Percentiles rank a stretch among this genome's conserved stretches.
phyloP scores from a whole-genome alignment of 768 basidiomycete genomes.

The Crassisporium funariophilum region DNA sequence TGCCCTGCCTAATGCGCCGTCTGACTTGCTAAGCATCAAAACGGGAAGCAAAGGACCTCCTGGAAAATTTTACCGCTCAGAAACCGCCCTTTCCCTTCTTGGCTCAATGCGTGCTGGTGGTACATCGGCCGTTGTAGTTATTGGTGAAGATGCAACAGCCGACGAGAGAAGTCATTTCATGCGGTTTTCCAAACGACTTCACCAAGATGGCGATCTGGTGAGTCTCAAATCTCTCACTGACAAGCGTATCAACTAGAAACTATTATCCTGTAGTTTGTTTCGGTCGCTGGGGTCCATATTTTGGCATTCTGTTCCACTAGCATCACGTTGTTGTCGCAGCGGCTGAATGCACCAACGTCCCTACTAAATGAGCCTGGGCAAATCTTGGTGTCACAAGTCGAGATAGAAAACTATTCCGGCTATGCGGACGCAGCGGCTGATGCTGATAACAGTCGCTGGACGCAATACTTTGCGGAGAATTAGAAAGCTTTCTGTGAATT shows the following conservation, averaged over 20 bases:
- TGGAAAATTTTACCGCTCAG: slow-evolving; percentile 60
- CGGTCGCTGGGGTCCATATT: slow-evolving; percentile 51
- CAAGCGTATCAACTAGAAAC: neutral
- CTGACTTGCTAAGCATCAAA: slow-evolving; percentile 37
- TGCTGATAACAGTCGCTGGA: slow-evolving; percentile 45
- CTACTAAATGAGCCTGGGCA: slow-evolving; percentile 46
- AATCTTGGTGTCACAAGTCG: slow-evolving; percentile 55
- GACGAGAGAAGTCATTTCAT: slow-evolving; percentile 50
- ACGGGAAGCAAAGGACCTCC: slow-evolving; percentile 46
- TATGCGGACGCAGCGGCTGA: slow-evolving; percentile 56
- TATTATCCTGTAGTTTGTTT: slow-evolving; percentile 50
- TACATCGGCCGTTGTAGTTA: slow-evolving; percentile 47
- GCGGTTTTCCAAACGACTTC: slow-evolving; percentile 50
- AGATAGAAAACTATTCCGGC: slow-evolving; percentile 59
- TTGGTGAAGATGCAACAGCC: slow-evolving; percentile 40
- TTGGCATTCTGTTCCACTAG: slow-evolving; percentile 62
- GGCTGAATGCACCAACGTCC: slow-evolving; percentile 49
- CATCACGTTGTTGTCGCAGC: slow-evolving; percentile 45
- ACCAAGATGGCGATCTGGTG: slow-evolving; percentile 56
- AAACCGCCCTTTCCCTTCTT: slow-evolving; percentile 52
- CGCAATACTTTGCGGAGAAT: slow-evolving; percentile 24
- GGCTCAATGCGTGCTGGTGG: slow-evolving; percentile 53
- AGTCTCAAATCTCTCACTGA: neutral
- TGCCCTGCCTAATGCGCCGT: slow-evolving; percentile 35
- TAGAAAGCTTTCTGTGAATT: no score